Evolutionary conservation across 768 basidiomycete genomes (phyloP), one percentile per base, ranked within the genome.

Genomic region (Termitomyces sp.): DNA sequence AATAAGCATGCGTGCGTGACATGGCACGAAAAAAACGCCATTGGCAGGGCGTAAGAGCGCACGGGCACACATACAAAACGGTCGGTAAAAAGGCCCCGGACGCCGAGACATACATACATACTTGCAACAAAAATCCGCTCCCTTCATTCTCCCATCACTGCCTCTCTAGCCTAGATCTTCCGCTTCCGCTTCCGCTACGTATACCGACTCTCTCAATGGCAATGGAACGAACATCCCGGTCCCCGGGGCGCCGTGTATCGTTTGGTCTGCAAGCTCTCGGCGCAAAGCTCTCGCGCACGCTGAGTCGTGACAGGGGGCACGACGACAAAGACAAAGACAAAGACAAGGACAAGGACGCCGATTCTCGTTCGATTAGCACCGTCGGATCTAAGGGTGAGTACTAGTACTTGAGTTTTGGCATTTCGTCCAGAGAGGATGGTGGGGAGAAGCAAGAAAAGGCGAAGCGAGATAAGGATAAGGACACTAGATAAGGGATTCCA

Each of bases 251-350:
- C 16, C 65, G 59, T 42, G 24, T 58, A 28, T 63, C 62, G 35
- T 63, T 61, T 20, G 46, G 52, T 4, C 48, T 66, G 4, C 55
- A 59, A 16, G 56, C 59, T 6, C 38, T 66, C 11, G 59, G 65
- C n/a, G 60, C 56, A 4, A 66, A 59, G 55, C 35, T 66, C n/a
- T 55, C 57, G 36, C 59, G 62, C 4, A 63, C 65, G 18, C 57
- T 66, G 28, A 63, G 65, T 35, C 52, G 38, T 7, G 65, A 63
- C 15, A 49, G 57, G 54, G n/a, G 35, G n/a, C 4, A 20, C 59
- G 54, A 53, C 49, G 55, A 52, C 28, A 54, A 58, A 22, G 62
- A n/a, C n/a, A n/a, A n/a, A n/a, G n/a, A n/a, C n/a, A n/a, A n/a
- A n/a, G n/a, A n/a, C n/a, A n/a, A n/a, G n/a, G 55, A 52, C 28